phyloP scores from a whole-genome alignment of 345 rosid genomes.

The Anacardium occidentale region DNA sequence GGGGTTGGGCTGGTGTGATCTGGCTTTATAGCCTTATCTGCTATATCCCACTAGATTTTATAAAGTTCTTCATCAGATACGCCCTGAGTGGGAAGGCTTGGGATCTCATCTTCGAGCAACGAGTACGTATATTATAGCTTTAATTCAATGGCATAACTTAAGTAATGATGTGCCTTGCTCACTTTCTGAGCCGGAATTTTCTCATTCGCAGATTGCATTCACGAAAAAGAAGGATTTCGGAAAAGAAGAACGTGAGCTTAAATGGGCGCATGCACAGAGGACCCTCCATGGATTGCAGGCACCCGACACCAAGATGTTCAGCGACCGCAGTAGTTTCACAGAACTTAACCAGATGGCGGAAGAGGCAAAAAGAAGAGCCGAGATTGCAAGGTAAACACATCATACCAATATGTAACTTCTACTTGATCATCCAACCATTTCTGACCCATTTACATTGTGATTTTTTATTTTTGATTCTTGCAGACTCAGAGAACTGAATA shows the following conservation, averaged over 20 bases:
- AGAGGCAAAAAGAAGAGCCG: constrained; percentile 59
- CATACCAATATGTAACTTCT: too few relatives aligned
- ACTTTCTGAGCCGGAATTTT: constrained; percentile 1
- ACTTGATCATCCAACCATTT: too few relatives aligned
- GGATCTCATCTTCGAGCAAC: constrained; percentile 65
- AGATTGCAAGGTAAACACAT: constrained; percentile 42
- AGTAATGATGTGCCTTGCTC: not conserved
- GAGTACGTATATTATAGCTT: constrained; percentile 30
- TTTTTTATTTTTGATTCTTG: constrained; percentile 21
- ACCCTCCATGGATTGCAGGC: constrained; percentile 55
- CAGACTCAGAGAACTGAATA: constrained; percentile 52
- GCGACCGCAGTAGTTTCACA: constrained; percentile 31
- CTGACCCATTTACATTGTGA: too few relatives aligned
- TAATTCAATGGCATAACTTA: not conserved
- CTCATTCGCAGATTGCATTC: constrained; percentile 46
- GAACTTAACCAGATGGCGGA: constrained; percentile 53
- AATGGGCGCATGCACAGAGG: constrained; percentile 63
- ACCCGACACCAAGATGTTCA: constrained; percentile 51
- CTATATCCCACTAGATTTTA: constrained; percentile 49
- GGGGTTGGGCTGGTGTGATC: constrained; percentile 64
- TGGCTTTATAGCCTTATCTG: constrained; percentile 58
- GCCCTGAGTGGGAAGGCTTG: constrained; percentile 58
- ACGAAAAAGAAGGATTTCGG: constrained; percentile 51
- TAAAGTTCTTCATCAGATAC: constrained; percentile 54
- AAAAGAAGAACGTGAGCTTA: constrained; percentile 52